Conservation (phyloP, 805 yeast species). For the Pichia phayaonensis region DNA sequence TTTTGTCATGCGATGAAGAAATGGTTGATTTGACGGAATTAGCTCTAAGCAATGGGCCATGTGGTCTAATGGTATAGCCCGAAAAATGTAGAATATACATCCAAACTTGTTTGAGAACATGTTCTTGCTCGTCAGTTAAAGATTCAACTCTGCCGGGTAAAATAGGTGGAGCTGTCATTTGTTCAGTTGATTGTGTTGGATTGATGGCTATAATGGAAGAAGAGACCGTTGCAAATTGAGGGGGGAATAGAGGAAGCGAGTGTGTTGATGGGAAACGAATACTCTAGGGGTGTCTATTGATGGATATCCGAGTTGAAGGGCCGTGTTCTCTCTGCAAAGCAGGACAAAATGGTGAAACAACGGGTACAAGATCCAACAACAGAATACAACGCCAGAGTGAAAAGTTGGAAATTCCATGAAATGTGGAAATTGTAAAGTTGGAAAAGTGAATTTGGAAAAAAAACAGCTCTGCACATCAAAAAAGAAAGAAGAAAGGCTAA, state of each 20-base stretch:
- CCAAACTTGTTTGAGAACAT: conserved; percentile 64
- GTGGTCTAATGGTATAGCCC: conserved; percentile 37
- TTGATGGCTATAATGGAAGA: background rate
- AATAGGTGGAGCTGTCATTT: background rate
- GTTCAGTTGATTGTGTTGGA: background rate
- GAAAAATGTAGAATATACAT: conserved; percentile 51
- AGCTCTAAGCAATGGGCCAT: conserved; percentile 9
- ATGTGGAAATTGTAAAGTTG: background rate
- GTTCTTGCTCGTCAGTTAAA: conserved; percentile 50
- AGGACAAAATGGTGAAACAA: background rate
- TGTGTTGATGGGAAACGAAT: background rate
- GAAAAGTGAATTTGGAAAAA: too few species aligned
- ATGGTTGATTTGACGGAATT: conserved; percentile 4
- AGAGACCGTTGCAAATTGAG: background rate
- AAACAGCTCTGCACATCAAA: too few species aligned
- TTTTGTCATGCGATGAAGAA: conserved; percentile 10
- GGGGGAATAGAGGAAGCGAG: background rate
- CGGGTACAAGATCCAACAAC: background rate
- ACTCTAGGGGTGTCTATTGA: background rate
- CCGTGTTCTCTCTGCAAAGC: background rate
- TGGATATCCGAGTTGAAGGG: background rate
- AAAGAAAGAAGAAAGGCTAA: too few species aligned
- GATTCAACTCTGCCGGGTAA: conserved; percentile 39
- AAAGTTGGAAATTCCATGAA: background rate
- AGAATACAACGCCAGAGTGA: background rate